Conservation (phyloP, 2,329 filamentous ascomycete species). For the Alternaria brassicicola region DNA sequence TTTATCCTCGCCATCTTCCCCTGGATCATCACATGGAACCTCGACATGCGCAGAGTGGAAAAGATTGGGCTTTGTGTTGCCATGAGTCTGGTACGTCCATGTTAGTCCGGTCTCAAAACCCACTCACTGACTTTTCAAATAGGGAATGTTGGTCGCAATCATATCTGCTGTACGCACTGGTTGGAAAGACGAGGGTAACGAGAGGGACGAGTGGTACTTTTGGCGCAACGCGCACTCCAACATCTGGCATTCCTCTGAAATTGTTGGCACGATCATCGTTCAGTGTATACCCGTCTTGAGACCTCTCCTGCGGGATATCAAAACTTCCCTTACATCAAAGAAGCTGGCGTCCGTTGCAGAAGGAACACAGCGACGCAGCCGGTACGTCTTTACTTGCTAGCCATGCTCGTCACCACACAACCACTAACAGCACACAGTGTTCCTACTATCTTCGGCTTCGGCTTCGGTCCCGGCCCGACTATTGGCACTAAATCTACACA, state of each 20-base stretch:
- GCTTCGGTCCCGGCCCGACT: conserved; percentile 13
- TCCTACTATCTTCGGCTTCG: conserved; percentile 12
- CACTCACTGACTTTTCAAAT: conserved; percentile 1
- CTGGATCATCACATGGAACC: conserved; percentile 57
- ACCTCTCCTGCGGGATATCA: conserved; percentile 54
- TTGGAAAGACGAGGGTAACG: conserved; percentile 59
- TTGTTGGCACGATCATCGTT: conserved; percentile 62
- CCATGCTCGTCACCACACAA: neutral
- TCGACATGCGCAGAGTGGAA: conserved; percentile 57
- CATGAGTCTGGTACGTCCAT: conserved; percentile 52
- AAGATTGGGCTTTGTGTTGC: conserved; percentile 59
- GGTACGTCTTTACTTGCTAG: conserved; percentile 9
- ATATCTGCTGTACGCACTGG: conserved; percentile 56
- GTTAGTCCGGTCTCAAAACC: neutral
- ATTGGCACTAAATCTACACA: conserved; percentile 20
- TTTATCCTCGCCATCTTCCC: conserved; percentile 59
- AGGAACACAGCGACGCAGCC: conserved; percentile 22
- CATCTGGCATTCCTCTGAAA: conserved; percentile 59
- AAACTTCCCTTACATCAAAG: conserved; percentile 48
- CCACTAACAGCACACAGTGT: neutral
- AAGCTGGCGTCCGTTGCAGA: conserved; percentile 29
- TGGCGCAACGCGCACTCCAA: conserved; percentile 57
- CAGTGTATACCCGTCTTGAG: conserved; percentile 61
- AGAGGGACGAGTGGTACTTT: conserved; percentile 55
- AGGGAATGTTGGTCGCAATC: conserved; percentile 57